Base-by-base conservation (phyloP, 345 rosid species). In the Conringia planisiliqua region DNA sequence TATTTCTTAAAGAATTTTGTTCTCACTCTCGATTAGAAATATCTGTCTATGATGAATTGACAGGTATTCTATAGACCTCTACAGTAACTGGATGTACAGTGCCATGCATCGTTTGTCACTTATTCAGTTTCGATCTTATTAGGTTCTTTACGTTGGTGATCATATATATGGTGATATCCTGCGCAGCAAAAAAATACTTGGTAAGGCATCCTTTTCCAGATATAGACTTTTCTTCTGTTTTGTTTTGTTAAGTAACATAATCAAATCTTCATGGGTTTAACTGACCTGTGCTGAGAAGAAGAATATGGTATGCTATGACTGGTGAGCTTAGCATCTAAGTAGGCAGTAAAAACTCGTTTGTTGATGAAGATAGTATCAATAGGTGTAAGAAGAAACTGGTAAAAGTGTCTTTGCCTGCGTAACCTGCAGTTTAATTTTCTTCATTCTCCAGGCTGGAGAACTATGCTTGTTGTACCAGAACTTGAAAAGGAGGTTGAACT, bases 121-220 rank as follows among this genome's bases (percentile, higher is more conserved):
- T 60, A 33, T 48, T 29, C 61, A 47, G 8, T 43, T 39, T 56
- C 2, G 5, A 18, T 79, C 68, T 71, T 79, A 32, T 36, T 77
- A 95, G 99, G 98, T 90, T 70, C 96, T 95, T 65, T 92, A 95
- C 74, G 98, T 90, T 72, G 99, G 99, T 18, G 99, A 95, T 80
- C 99, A 95, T 80, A 92, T 95, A 73, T 95, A 95, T 56, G 98
- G 98, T 81, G 99, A 95, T 79, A 95, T 95, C 63, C 75, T 92
- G 78, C 98, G 97, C 76, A 92, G 99, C 89, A 92, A 92, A 82
- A 92, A 92, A 78, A 82, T 90, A 71, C 97, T 95, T 57, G 99
- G 99, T 95, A 90, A 18, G 78, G 4, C 61, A 22, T 56, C 1
- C 16, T 18, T 63, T 29, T 36, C 71, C n/a, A 32, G 40, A 47